These are phyloP conservation scores for Phaeotremella fagi DNA, from an alignment of 768 basidiomycete genomes.

Conservation along the genomic window DNA sequence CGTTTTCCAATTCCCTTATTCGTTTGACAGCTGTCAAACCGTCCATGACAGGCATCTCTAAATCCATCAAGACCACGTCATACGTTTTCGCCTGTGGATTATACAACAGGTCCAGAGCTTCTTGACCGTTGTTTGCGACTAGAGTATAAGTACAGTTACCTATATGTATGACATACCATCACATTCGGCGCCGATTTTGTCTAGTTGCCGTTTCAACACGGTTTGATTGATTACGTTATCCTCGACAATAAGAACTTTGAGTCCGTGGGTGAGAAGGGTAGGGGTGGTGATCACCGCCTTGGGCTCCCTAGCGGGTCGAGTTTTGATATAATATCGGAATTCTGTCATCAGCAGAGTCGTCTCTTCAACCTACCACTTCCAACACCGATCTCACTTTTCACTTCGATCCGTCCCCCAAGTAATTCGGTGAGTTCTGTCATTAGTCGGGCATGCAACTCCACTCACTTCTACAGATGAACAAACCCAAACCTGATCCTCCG, in stretches of 20 bases:
- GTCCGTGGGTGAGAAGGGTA: not conserved
- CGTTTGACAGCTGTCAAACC: conserved; percentile 28
- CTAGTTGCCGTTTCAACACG: conserved; percentile 24
- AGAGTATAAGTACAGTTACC: too few relatives aligned
- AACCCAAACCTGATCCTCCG: conserved; percentile 42
- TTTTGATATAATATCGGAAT: conserved; percentile 24
- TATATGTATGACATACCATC: conserved; percentile 3
- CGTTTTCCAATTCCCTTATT: conserved; percentile 18
- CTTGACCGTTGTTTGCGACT: conserved; percentile 26
- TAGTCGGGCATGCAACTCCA: not conserved
- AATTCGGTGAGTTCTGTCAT: conserved; percentile 28
- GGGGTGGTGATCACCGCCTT: not conserved
- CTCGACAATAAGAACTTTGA: conserved; percentile 18
- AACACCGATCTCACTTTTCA: conserved; percentile 22
- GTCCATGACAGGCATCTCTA: conserved; percentile 41
- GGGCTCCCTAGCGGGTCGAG: conserved; percentile 5
- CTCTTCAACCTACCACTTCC: conserved; percentile 20
- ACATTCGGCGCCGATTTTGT: conserved; percentile 24
- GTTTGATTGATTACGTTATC: conserved; percentile 38
- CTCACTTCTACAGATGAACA: conserved; percentile 40
- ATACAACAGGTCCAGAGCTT: conserved; percentile 21
- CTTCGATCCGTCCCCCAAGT: conserved; percentile 37
- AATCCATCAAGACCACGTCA: conserved; percentile 29
- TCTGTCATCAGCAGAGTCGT: conserved; percentile 5
- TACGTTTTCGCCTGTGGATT: conserved; percentile 5